A percentile compares a stretch with the other conserved stretches of the same genome.
These are phyloP conservation scores for Cyclocybe aegerita DNA, from an alignment of 768 basidiomycete species.

Conservation along the genomic window DNA sequence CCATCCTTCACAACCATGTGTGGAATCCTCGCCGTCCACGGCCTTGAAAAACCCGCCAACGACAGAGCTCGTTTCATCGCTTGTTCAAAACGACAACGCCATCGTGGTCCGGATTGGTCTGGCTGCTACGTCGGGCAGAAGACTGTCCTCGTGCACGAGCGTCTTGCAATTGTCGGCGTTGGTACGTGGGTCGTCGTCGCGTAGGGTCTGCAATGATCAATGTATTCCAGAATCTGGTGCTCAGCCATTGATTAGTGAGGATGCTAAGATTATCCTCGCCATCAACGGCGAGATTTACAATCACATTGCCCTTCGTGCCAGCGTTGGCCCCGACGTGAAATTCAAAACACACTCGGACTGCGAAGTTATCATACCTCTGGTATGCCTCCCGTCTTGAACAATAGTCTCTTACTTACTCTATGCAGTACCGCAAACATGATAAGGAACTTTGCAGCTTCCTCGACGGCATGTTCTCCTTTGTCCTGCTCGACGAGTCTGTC, in stretches of 20 bases:
- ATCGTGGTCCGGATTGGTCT: slow-evolving; percentile 98
- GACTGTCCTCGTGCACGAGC: slow-evolving; percentile 88
- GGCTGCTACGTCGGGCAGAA: slow-evolving; percentile 88
- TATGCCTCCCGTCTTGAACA: slow-evolving; percentile 27
- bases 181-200: slow-evolving; percentile 50
- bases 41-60: slow-evolving; percentile 65
- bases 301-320: slow-evolving; percentile 77
- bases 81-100: slow-evolving; percentile 85
- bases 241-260: slow-evolving; percentile 87
- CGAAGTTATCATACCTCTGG: slow-evolving; percentile 93
- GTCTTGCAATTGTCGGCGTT: slow-evolving; percentile 96
- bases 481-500: slow-evolving; percentile 91
- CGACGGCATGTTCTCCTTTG: slow-evolving; percentile 99
- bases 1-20: slow-evolving; percentile 61
- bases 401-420: neutral
- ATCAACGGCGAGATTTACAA: slow-evolving; percentile 99
- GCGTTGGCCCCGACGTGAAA: slow-evolving; percentile 59
- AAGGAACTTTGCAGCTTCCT: slow-evolving; percentile 76
- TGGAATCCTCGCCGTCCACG: slow-evolving; percentile 87
- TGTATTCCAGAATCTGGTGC: slow-evolving; percentile 81
- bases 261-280: slow-evolving; percentile 79
- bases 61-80: slow-evolving; percentile 79
- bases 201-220: slow-evolving; percentile 1
- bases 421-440: slow-evolving; percentile 81
- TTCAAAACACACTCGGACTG: slow-evolving; percentile 99